Evolutionary conservation across 2,329 filamentous ascomycete genomes (phyloP), one percentile per base, ranked within the genome.

Genomic region (Epichloe gansuensis): DNA sequence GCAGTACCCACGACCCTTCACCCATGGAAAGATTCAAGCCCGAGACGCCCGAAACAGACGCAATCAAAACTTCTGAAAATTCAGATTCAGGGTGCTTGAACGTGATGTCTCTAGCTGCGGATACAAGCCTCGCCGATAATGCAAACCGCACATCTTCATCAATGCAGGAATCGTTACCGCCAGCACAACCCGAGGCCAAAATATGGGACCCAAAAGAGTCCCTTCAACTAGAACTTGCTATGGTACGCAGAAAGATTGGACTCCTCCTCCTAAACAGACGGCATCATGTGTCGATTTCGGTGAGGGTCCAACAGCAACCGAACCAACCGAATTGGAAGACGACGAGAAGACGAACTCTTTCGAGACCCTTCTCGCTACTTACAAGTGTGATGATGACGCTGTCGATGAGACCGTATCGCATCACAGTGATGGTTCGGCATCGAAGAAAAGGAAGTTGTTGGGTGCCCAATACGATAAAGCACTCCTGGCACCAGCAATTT

Each of bases 191-290:
- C 31, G 8, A 1, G 8, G 13, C n/a, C 42, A 43, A 28, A 13
- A 28, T 12, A 13, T 39, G 41, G 12, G 43, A 46, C 15, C 15
- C 15, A 7, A 51, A 63, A n/a, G 68, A 69, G 48, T 61, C 69
- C 0, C 58, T 72, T 3, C 59, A 65, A 21, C 54, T 75, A 8
- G 74, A 77, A 50, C 65, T 63, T 46, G 85, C 84, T 7, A 63
- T 77, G 28, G 71, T 69, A 46, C 73, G 85, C 54, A 75, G 81
- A 55, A 61, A 13, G 75, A 83, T 54, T 90, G 86, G 86, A 90
- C 86, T 1, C 86, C 85, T 2, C 76, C 81, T 4, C 74, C 71
- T 46, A 62, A 71, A 37, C 72, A 71, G 43, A 59, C 58, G 1
- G 53, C 63, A 3, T 54, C 62, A 53, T 59, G 56, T 41, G 57